A percentile compares a stretch with the other conserved stretches of the same genome.
phyloP scores from a whole-genome alignment of 164 flowering plant species.

The Brasenia schreberi region DNA sequence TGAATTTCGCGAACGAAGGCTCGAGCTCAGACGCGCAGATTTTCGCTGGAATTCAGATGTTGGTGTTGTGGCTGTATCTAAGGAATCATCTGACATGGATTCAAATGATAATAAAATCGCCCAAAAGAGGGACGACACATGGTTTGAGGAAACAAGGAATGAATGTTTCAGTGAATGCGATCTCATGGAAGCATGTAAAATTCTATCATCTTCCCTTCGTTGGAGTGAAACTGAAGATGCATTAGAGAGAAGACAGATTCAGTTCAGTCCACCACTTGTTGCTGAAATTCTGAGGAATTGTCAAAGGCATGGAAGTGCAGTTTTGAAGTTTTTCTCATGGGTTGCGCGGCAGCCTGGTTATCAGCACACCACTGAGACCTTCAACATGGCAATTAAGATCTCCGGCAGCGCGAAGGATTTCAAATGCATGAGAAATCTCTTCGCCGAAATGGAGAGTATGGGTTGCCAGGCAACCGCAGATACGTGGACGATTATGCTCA shows the following conservation, averaged over 20 bases:
- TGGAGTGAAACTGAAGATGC: slow-evolving; percentile 45
- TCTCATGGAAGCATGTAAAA: slow-evolving; percentile 27
- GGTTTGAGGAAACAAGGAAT: slow-evolving; percentile 7
- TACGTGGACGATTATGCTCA: slow-evolving; percentile 86
- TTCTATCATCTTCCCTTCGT: slow-evolving; percentile 39
- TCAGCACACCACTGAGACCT: slow-evolving; percentile 48
- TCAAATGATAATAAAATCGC: slow-evolving; percentile 4
- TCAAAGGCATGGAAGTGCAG: slow-evolving; percentile 28
- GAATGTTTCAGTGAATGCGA: slow-evolving; percentile 21
- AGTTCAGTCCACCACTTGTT: slow-evolving; percentile 59
- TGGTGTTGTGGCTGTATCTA: slow-evolving; percentile 2
- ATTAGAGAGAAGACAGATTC: slow-evolving; percentile 27
- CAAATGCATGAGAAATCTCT: slow-evolving; percentile 63
- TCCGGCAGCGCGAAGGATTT: slow-evolving; percentile 73
- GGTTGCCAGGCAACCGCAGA: slow-evolving; percentile 37
- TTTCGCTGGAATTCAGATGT: not conserved
- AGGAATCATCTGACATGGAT: slow-evolving; percentile 6
- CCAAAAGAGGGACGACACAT: slow-evolving; percentile 2
- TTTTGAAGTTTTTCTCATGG: slow-evolving; percentile 66
- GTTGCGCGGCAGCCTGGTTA: slow-evolving; percentile 42
- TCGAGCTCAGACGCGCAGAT: slow-evolving; percentile 1
- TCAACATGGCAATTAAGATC: slow-evolving; percentile 73
- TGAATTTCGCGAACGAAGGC: slow-evolving; percentile 14
- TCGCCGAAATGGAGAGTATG: slow-evolving; percentile 65
- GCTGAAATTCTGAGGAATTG: slow-evolving; percentile 33